phyloP scores from a whole-genome alignment of 2,329 filamentous ascomycete genomes.

The Thyridium curvatum region DNA sequence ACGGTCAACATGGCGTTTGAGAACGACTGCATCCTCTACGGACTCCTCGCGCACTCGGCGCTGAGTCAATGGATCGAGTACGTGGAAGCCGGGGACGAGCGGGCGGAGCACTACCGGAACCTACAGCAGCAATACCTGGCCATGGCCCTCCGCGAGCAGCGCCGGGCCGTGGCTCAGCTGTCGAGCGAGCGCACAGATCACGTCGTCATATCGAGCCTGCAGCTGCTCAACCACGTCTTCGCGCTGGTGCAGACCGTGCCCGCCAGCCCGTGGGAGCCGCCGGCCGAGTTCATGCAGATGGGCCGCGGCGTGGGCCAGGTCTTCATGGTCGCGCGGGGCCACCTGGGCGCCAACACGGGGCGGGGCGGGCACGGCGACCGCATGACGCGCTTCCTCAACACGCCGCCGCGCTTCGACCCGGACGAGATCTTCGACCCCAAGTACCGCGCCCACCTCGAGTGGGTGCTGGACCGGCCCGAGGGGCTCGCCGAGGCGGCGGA shows the following conservation, averaged over 20 bases:
- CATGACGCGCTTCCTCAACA: conserved; percentile 19
- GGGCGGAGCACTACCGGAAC: conserved; percentile 10
- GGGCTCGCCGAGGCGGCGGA: conserved; percentile 13
- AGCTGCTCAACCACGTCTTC: conserved; percentile 27
- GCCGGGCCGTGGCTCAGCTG: conserved; percentile 24
- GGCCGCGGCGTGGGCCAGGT: conserved; percentile 24
- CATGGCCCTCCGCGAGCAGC: conserved; percentile 27
- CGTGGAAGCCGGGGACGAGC: conserved; percentile 5
- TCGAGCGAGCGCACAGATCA: conserved; percentile 21
- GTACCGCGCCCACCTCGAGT: conserved; percentile 20
- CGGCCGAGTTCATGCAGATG: conserved; percentile 23
- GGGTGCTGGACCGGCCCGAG: conserved; percentile 22
- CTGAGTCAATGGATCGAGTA: conserved; percentile 23
- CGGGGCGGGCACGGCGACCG: conserved; percentile 8
- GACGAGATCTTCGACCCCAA: conserved; percentile 20
- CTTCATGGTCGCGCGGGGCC: conserved; percentile 18
- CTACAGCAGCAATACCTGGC: conserved; percentile 28
- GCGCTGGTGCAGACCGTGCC: conserved; percentile 29
- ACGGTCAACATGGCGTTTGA: conserved; percentile 23
- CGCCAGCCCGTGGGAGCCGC: conserved; percentile 28
- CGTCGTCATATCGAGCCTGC: conserved; percentile 25
- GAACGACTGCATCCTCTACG: conserved; percentile 25
- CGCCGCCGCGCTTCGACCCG: conserved; percentile 21
- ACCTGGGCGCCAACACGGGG: conserved; percentile 5
- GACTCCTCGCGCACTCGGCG: conserved; percentile 27